Conservation (phyloP, 176 grass and related monocot genomes). For the Raddia guianensis region DNA sequence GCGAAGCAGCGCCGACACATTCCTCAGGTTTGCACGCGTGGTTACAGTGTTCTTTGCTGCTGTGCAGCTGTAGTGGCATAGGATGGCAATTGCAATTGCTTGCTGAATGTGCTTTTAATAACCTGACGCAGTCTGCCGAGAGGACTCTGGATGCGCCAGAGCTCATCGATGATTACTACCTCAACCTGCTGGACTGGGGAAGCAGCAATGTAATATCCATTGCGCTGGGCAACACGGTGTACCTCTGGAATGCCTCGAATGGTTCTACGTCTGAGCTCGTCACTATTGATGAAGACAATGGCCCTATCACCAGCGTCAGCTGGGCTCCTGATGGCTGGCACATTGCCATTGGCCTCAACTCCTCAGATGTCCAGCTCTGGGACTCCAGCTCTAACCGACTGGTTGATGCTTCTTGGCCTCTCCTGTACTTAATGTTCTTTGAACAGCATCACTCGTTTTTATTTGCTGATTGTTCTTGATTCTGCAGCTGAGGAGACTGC, state of each 20-base stretch:
- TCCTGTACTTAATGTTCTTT: constrained; percentile 7
- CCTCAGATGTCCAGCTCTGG: constrained; percentile 64
- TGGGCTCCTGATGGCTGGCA: constrained; percentile 63
- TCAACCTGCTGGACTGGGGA: constrained; percentile 72
- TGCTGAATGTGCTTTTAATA: not conserved
- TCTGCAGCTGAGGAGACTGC: constrained; percentile 62
- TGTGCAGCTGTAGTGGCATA: not conserved
- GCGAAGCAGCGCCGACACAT: constrained; percentile 49
- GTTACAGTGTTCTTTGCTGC: not conserved
- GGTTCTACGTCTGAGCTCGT: constrained; percentile 47
- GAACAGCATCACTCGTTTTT: not conserved
- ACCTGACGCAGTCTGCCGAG: constrained; percentile 42
- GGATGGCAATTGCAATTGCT: constrained; percentile 30
- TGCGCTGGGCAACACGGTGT: constrained; percentile 51
- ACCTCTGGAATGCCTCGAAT: constrained; percentile 52
- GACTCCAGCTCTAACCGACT: constrained; percentile 46
- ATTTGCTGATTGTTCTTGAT: constrained; percentile 20
- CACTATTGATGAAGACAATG: constrained; percentile 43
- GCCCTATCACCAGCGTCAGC: constrained; percentile 58
- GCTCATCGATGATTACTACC: constrained; percentile 56
- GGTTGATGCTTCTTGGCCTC: constrained; percentile 41
- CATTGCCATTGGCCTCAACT: constrained; percentile 62
- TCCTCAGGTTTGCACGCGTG: constrained; percentile 39
- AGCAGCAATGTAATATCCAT: constrained; percentile 62
- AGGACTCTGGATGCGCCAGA: constrained; percentile 60